Evolutionary conservation across 805 yeast species (phyloP).

Genomic region (Maudiozyma bulderi): DNA sequence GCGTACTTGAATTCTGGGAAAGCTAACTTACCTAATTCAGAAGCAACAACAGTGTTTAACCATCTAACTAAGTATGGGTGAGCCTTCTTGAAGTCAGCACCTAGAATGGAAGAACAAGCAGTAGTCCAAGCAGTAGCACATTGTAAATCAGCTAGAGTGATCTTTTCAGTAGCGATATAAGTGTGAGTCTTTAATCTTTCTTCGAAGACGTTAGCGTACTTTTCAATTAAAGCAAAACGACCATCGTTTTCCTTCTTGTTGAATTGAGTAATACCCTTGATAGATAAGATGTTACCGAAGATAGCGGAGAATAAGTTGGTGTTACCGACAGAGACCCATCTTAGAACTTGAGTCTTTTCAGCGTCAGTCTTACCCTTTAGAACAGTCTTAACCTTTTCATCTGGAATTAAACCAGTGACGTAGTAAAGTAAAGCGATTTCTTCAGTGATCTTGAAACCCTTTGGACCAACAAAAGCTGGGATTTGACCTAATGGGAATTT

Average conservation of each 20-base stretch:
- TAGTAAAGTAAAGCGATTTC: slow-evolving; percentile 37
- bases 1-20: slow-evolving; percentile 46
- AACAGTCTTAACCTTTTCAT: slow-evolving; percentile 27
- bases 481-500: slow-evolving; percentile 54
- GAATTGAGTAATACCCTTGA: slow-evolving; percentile 59
- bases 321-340: slow-evolving; percentile 71
- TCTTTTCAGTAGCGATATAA: slow-evolving; percentile 63
- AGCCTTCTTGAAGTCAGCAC: slow-evolving; percentile 50
- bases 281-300: slow-evolving; percentile 43
- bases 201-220: slow-evolving; percentile 40
- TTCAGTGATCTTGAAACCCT: slow-evolving; percentile 67
- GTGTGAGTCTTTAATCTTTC: slow-evolving; percentile 52
- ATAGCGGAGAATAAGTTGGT: slow-evolving; percentile 46
- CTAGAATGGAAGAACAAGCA: slow-evolving; percentile 44
- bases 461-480: slow-evolving; percentile 66
- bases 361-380: slow-evolving; percentile 56
- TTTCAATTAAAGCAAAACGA: slow-evolving; percentile 31
- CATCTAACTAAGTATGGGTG: slow-evolving; percentile 65
- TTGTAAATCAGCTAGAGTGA: slow-evolving; percentile 33
- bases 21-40: slow-evolving; percentile 39
- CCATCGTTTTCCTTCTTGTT: slow-evolving; percentile 64
- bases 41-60: slow-evolving; percentile 48
- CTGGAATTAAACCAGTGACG: slow-evolving; percentile 20
- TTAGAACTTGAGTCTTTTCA: slow-evolving; percentile 54
- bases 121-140: slow-evolving; percentile 12